Percentiles rank a stretch among this genome's conserved stretches.
These are phyloP conservation scores for Ustilago sp. DNA, from an alignment of 1,284 basidiomycete species.

Conservation along the genomic window DNA sequence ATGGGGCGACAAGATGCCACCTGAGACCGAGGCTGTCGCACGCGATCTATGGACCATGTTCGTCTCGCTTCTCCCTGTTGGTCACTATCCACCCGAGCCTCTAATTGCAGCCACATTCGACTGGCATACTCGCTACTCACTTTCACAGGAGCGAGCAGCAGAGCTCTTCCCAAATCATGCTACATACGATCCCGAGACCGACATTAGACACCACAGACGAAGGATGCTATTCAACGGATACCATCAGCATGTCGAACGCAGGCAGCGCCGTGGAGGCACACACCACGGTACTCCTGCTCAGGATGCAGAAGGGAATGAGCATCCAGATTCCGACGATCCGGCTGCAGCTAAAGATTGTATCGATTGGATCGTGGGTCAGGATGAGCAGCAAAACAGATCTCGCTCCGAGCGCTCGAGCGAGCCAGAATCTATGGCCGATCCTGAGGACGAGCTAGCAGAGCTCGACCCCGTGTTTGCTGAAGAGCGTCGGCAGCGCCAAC, in stretches of 20 bases:
- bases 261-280: background rate
- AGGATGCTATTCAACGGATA: constrained; percentile 40
- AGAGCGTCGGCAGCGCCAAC: constrained; percentile 29
- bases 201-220: constrained; percentile 39
- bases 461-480: constrained; percentile 52
- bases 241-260: constrained; percentile 26
- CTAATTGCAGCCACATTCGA: constrained; percentile 52
- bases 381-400: constrained; percentile 14
- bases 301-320: constrained; percentile 14
- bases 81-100: constrained; percentile 47
- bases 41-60: constrained; percentile 62
- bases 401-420: constrained; percentile 32
- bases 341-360: constrained; percentile 34
- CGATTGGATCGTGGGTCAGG: constrained; percentile 41
- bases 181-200: constrained; percentile 36
- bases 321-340: constrained; percentile 30
- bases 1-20: constrained; percentile 47
- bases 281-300: background rate
- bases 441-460: constrained; percentile 43
- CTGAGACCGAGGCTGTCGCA: constrained; percentile 54
- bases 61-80: constrained; percentile 42
- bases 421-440: constrained; percentile 32
- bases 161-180: constrained; percentile 39
- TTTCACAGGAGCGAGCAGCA: constrained; percentile 36
- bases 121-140: constrained; percentile 44